phyloP scores from a whole-genome alignment of 2,329 filamentous ascomycete species.

The Shiraia sp. region DNA sequence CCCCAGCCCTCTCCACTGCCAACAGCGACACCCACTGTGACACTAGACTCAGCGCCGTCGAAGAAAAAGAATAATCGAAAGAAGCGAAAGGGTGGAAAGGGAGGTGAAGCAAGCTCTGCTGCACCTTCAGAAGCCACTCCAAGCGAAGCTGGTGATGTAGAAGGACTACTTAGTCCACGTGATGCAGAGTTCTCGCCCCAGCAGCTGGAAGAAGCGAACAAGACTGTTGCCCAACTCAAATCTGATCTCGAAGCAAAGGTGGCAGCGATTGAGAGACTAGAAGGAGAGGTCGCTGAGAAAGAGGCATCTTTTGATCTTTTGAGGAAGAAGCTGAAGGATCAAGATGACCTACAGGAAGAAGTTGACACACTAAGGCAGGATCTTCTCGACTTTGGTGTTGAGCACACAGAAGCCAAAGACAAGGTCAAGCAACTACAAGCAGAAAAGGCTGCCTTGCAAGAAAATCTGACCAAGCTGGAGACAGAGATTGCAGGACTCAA shows the following conservation, averaged over 20 bases:
- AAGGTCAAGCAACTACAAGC: constrained; percentile 69
- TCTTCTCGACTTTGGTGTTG: constrained; percentile 75
- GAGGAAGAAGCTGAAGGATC: constrained; percentile 71
- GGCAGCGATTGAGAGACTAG: constrained; percentile 34
- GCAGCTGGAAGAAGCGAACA: constrained; percentile 35
- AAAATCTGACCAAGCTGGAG: constrained; percentile 69
- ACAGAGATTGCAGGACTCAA: constrained; percentile 66
- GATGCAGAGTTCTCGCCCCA: constrained; percentile 50
- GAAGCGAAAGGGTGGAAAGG: constrained; percentile 75
- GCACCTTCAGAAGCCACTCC: constrained; percentile 40
- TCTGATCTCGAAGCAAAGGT: constrained; percentile 43
- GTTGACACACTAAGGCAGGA: constrained; percentile 83
- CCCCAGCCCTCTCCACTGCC: constrained; percentile 15
- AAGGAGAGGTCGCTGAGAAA: constrained; percentile 53
- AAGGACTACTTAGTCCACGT: constrained; percentile 37
- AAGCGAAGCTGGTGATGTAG: constrained; percentile 44
- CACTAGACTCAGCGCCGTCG: constrained; percentile 44
- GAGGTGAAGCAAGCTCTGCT: constrained; percentile 36
- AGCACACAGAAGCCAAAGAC: constrained; percentile 82
- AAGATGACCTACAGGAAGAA: constrained; percentile 80
- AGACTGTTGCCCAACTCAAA: constrained; percentile 34
- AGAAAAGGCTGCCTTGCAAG: constrained; percentile 69
- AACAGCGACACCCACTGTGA: constrained; percentile 21
- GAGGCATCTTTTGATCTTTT: constrained; percentile 74
- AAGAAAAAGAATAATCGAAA: constrained; percentile 85